phyloP scores from a whole-genome alignment of 1,284 basidiomycete genomes.

The Lignosus rhinocerotis region DNA sequence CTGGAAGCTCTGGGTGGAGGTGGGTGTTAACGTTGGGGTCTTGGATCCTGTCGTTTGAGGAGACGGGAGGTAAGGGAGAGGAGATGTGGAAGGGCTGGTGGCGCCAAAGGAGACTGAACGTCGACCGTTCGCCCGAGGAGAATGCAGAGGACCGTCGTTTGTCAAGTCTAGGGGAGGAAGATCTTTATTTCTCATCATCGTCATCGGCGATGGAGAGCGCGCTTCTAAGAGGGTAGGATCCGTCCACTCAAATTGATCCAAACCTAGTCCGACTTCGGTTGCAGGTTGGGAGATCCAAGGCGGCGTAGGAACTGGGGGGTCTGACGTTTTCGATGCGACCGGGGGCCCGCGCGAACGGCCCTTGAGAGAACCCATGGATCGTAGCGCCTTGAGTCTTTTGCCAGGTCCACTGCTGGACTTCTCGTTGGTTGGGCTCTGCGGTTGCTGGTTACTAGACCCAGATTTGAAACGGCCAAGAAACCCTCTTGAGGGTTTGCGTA shows the following conservation, averaged over 20 bases:
- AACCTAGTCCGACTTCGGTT: conserved; percentile 59
- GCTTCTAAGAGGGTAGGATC: conserved; percentile 26
- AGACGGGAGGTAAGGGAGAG: conserved; percentile 48
- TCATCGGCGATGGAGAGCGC: conserved; percentile 24
- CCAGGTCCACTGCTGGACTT: conserved; percentile 37
- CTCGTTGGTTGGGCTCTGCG: conserved; percentile 42
- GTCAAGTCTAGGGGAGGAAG: conserved; percentile 18
- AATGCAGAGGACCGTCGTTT: conserved; percentile 12
- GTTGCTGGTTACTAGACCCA: conserved; percentile 33
- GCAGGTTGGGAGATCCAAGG: conserved; percentile 50
- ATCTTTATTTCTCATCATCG: conserved; percentile 10
- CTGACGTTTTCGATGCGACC: conserved; percentile 19
- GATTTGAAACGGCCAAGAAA: conserved; percentile 65
- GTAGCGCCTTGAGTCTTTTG: conserved; percentile 67
- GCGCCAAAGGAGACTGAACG: conserved; percentile 67
- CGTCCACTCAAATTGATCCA: conserved; percentile 59
- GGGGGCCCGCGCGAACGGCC: conserved; percentile 42
- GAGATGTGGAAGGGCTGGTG: conserved; percentile 40
- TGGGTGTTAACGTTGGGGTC: conserved; percentile 26
- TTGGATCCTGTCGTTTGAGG: conserved; percentile 20
- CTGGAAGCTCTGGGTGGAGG: conserved; percentile 49
- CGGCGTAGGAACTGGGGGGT: conserved; percentile 27
- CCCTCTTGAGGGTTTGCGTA: conserved; percentile 63
- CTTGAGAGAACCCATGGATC: conserved; percentile 79
- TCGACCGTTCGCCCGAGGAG: conserved; percentile 45